Evolutionary conservation across 495 filamentous ascomycete genomes (phyloP), one percentile per base, ranked within the genome.

Genomic region (Xylaria grammica): DNA sequence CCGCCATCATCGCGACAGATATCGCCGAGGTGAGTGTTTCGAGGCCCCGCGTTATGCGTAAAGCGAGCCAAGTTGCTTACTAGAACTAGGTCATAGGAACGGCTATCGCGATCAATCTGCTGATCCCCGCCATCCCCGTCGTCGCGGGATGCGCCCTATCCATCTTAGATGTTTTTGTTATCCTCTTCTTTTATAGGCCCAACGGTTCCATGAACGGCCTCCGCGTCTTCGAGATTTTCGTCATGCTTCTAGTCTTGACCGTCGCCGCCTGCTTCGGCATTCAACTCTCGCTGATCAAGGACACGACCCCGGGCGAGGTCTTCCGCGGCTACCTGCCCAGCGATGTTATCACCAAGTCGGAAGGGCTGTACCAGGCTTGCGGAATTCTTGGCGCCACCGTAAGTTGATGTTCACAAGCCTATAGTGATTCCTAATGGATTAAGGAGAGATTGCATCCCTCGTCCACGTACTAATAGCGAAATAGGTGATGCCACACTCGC

Each of bases 251-350:
- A 6, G 93, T 97, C 2, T 73, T 96, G 29, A 91, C 88, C 7
- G 93, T 97, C 0, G 92, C 94, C 17, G 75, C 93, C n/a, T 96
- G 92, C 77, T 96, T 97, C 73, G 93, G 91, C 72, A 90, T 96
- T 63, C 90, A 96, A 72, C 87, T 97, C 24, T 91, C 90, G 4
- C 81, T 92, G 63, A 92, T 97, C 71, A 78, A 85, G 55, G 75
- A 85, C 62, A 88, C 89, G 29, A 83, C 84, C 2, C 79, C 91
- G 20, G 90, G 90, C 1, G 86, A 92, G 50, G 91, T 97, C 9
- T 93, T 97, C 76, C 75, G 78, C 30, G 93, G 93, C n/a, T 97
- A 91, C 70, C 75, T 96, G 17, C 93, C 93, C 9, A 94, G 90
- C 5, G 79, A 84, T 42, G 85, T 88, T 11, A 80, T 96, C n/a